Evolutionary conservation across 2,329 filamentous ascomycete genomes (phyloP).

Genomic region (Colletotrichum melonis): DNA sequence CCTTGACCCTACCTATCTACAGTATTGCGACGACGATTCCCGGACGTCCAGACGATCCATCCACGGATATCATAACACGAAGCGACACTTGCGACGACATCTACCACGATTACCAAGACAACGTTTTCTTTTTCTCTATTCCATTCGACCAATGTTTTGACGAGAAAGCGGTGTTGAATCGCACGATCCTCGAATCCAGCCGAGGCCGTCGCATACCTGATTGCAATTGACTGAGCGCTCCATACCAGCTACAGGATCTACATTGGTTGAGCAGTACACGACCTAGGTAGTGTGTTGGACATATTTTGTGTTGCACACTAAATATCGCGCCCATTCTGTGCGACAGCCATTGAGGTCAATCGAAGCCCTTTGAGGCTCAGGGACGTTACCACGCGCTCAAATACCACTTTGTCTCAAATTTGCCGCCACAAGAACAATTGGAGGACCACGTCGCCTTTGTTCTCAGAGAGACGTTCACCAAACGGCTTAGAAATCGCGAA

Average conservation of each 20-base stretch:
- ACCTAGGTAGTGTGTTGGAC: not conserved
- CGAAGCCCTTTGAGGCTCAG: not conserved
- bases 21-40: conserved; percentile 8
- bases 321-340: not conserved
- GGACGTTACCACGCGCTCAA: conserved; percentile 7
- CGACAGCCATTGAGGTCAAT: not conserved
- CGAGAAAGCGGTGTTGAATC: not conserved
- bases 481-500: not conserved
- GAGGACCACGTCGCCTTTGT: conserved; percentile 25
- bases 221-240: not conserved
- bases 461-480: not conserved
- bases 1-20: conserved; percentile 14
- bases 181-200: conserved; percentile 16
- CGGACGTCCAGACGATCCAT: conserved; percentile 16
- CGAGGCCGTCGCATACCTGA: conserved; percentile 16
- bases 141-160: conserved; percentile 6
- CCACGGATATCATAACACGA: conserved; percentile 5
- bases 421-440: conserved; percentile 13
- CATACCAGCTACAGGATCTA: not conserved
- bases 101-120: conserved; percentile 16
- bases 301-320: not conserved
- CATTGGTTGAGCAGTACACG: not conserved
- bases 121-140: conserved; percentile 10
- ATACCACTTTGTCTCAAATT: conserved; percentile 22
- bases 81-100: conserved; percentile 19